Evolutionary conservation across 2,329 filamentous ascomycete species (phyloP), one percentile per base, ranked within the genome.

Genomic region (Penicillium sp.): DNA sequence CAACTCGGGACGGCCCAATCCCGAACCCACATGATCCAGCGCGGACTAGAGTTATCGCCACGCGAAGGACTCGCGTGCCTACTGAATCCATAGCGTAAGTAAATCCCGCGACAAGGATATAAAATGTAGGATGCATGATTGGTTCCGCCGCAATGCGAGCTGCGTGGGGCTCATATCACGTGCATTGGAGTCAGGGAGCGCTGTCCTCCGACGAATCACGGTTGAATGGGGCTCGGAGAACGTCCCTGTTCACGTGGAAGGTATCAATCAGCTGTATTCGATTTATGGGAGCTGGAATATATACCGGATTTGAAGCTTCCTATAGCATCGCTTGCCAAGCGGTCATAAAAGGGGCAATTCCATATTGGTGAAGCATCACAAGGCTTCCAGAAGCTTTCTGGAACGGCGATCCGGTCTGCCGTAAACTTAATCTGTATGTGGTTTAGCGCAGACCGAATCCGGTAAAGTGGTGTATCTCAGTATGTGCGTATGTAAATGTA

Each of bases 201-300:
- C 55, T 55, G 55, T 57, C 55, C 55, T 57, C 55, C 55, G 55
- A 42, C 55, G 53, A 57, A 57, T 57, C 50, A 54, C 25, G 35
- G 4, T 29, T 12, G 28, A 29, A 39, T 20, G 10, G 23, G 38
- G 24, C 8, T 37, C 33, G 33, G 9, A 37, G 33, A 37, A 37
- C 15, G 8, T 5, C 33, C 33, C 12, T 20, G 4, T 12, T 37
- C 33, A 37, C 12, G 33, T 37, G 33, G 18, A 12, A 6, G 15
- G 33, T 8, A 4, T 5, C 9, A 20, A 3, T 23, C 9, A 20
- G 8, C 9, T 20, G 4, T 10, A 20, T 5, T 20, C 9, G 9
- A 12, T 6, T 5, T 37, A 37, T 20, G 9, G 18, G 8, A 10
- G 18, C 8, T 37, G 15, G 18, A 37, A 37, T 5, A 20, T 20